Conservation (phyloP, 495 filamentous ascomycete genomes). For the Penicillium parvum region DNA sequence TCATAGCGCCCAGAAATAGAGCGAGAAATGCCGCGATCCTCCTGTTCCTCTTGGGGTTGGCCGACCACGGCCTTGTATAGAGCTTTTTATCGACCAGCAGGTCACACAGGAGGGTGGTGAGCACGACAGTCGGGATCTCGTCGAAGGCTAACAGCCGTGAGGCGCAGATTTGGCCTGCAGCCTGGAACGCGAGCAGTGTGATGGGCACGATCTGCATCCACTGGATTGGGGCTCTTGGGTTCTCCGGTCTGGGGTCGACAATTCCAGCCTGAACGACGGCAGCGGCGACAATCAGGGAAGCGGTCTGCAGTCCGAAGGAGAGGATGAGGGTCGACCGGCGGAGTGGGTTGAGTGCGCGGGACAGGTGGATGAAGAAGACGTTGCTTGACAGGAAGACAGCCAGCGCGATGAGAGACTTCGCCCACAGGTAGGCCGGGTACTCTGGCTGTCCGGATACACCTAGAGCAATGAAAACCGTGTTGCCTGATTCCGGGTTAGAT, state of each 20-base stretch:
- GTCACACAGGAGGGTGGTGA: constrained; percentile 65
- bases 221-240: constrained; percentile 30
- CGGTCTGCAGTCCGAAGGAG: constrained; percentile 53
- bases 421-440: constrained; percentile 38
- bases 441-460: constrained; percentile 34
- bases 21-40: constrained; percentile 31
- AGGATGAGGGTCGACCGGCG: constrained; percentile 50
- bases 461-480: constrained; percentile 38
- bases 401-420: constrained; percentile 38
- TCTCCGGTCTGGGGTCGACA: constrained; percentile 33
- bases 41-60: constrained; percentile 32
- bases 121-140: constrained; percentile 67
- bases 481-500: constrained; percentile 23
- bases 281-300: constrained; percentile 49
- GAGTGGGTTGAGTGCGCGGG: constrained; percentile 23
- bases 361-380: constrained; percentile 33
- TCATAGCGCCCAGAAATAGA: constrained; percentile 37
- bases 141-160: constrained; percentile 55
- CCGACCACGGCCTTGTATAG: constrained; percentile 16
- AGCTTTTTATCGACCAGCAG: constrained; percentile 39
- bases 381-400: constrained; percentile 30
- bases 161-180: constrained; percentile 62
- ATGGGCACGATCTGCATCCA: constrained; percentile 43
- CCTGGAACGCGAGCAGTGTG: constrained; percentile 63
- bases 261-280: constrained; percentile 44